Conservation (phyloP, 1,284 basidiomycete genomes). For the Pseudozyma thailandica region DNA sequence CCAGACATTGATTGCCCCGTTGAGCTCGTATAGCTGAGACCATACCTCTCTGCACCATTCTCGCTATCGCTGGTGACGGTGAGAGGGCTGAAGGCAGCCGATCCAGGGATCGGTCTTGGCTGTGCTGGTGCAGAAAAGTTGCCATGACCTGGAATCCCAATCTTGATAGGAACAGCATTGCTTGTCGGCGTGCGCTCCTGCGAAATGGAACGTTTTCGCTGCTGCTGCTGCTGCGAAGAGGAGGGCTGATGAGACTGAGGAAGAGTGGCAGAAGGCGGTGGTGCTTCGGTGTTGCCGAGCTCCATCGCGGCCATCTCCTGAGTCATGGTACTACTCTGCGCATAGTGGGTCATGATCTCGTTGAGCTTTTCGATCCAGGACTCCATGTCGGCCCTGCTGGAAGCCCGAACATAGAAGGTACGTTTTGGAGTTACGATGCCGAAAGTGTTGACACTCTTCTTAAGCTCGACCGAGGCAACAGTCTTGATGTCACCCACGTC, state of each 20-base stretch:
- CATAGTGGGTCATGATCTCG: constrained; percentile 74
- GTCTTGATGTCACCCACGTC: constrained; percentile 90
- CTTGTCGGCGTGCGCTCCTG: constrained; percentile 27
- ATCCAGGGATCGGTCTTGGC: constrained; percentile 49
- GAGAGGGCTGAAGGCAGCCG: constrained; percentile 49
- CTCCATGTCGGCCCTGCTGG: constrained; percentile 77
- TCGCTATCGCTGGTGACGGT: constrained; percentile 57
- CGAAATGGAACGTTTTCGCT: constrained; percentile 25
- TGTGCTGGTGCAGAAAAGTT: constrained; percentile 47
- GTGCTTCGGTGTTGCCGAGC: constrained; percentile 33
- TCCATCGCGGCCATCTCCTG: constrained; percentile 54
- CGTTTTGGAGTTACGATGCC: constrained; percentile 89
- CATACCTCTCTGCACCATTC: constrained; percentile 52
- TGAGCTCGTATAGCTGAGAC: constrained; percentile 58
- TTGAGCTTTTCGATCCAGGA: constrained; percentile 88
- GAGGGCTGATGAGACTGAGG: constrained; percentile 11
- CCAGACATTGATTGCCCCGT: constrained; percentile 47
- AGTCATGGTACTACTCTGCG: constrained; percentile 56
- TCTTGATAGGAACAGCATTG: constrained; percentile 44
- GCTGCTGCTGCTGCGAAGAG: constrained; percentile 14
- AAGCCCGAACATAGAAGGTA: constrained; percentile 92
- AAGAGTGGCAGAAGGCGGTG: constrained; percentile 35
- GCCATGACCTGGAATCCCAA: constrained; percentile 51
- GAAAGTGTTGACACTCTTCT: constrained; percentile 88
- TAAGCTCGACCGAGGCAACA: constrained; percentile 85